Conservation (phyloP, 2,329 filamentous ascomycete species). For the Fusarium decemcellulare region DNA sequence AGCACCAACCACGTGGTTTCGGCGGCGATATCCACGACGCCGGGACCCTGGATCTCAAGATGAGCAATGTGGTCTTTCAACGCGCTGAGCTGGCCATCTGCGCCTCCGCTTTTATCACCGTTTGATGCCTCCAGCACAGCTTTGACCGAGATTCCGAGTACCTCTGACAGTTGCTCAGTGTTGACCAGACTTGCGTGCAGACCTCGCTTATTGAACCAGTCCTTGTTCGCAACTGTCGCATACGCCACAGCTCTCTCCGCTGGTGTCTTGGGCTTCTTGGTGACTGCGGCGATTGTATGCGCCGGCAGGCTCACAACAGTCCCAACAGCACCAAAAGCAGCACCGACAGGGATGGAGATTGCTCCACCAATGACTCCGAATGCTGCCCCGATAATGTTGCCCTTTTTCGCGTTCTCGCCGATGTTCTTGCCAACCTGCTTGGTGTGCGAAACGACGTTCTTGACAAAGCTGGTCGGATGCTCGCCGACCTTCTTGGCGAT, state of each 20-base stretch:
- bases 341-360: conserved; percentile 56
- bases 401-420: conserved; percentile 52
- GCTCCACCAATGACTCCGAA: conserved; percentile 53
- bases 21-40: conserved; percentile 43
- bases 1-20: conserved; percentile 56
- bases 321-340: conserved; percentile 54
- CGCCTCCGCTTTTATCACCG: conserved; percentile 33
- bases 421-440: conserved; percentile 56
- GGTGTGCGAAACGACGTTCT: conserved; percentile 53
- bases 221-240: conserved; percentile 56
- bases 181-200: conserved; percentile 56
- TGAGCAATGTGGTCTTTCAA: conserved; percentile 48
- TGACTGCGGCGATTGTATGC: conserved; percentile 50
- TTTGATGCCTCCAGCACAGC: conserved; percentile 57
- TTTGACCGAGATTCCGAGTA: conserved; percentile 50
- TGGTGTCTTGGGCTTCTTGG: conserved; percentile 57
- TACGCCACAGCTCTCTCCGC: conserved; percentile 59
- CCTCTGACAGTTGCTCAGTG: conserved; percentile 48
- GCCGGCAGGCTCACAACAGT: conserved; percentile 54
- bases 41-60: conserved; percentile 47
- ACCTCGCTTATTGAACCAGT: conserved; percentile 59
- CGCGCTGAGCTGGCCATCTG: conserved; percentile 40
- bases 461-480: conserved; percentile 54
- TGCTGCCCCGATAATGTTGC: conserved; percentile 58
- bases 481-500: conserved; percentile 54